Evolutionary conservation across 331 rosid genomes (phyloP), one percentile per base, ranked within the genome.

Genomic region (Erythrophleum ivorense): DNA sequence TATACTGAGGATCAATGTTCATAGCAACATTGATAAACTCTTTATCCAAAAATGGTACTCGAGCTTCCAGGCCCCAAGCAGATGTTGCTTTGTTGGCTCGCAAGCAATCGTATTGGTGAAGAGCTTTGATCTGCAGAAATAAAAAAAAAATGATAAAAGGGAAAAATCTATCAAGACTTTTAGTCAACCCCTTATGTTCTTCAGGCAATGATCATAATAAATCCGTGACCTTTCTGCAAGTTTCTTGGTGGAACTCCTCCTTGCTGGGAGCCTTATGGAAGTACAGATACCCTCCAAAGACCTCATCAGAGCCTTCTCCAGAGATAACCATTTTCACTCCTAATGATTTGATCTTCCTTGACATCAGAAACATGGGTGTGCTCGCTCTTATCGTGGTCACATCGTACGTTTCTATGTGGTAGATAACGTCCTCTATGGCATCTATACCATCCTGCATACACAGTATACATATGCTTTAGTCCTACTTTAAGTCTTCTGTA

Each of bases 241-340:
- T 94, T 90, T 96, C 99, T 7, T 73, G 77, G 84, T 96, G 99
- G 64, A 96, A 88, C 87, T 96, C 99, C 81, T 96, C 91, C 86
- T 94, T 92, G 89, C 92, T 88, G 41, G 99, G 99, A 66, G 99
- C 99, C 85, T 94, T 96, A 75, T 96, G 99, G 89, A 96, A 96
- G 88, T 96, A 96, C 81, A 96, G 74, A 69, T 96, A 96, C 75
- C 99, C 99, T 14, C 97, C 99, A 71, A 96, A 94, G 60, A 96
- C 85, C 85, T 96, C 98, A 84, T 96, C 99, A 33, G 99, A 88
- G 2, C 99, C 99, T 89, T 96, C 99, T 36, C 99, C 99, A 48
- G 99, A 96, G 49, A 96, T 75, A 21, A 96, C 98, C 99, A 78
- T 75, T 78, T 96, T 96, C 40, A 96, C 99, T 46, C 99, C 99